A percentile compares a stretch with the other conserved stretches of the same genome.
These are phyloP conservation scores for Dictyophora rubrovolvata DNA, from an alignment of 768 basidiomycete species.

Conservation along the genomic window DNA sequence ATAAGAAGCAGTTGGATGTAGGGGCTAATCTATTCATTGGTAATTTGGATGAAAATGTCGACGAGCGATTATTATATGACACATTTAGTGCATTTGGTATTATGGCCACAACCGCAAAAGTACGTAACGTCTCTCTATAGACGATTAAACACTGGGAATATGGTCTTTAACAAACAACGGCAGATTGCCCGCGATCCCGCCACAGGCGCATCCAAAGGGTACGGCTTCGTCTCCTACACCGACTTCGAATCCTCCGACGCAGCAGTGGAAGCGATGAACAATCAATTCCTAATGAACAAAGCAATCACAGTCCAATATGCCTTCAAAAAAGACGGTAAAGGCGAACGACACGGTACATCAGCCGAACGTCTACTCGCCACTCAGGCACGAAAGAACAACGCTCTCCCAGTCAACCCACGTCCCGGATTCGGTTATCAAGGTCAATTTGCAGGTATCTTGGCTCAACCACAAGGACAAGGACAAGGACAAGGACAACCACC, in stretches of 20 bases:
- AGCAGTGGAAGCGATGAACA: constrained; percentile 94
- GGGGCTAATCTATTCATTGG: constrained; percentile 97
- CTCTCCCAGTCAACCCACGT: constrained; percentile 65
- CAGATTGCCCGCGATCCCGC: constrained; percentile 89
- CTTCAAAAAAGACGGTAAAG: constrained; percentile 98
- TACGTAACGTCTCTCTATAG: constrained; percentile 23
- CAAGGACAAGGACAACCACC: no score
- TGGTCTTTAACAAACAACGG: background rate
- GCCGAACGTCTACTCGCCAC: constrained; percentile 95
- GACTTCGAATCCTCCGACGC: constrained; percentile 97
- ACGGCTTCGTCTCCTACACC: constrained; percentile 94
- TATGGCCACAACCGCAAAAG: constrained; percentile 87
- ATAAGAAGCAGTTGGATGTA: constrained; percentile 96
- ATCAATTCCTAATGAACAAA: constrained; percentile 97
- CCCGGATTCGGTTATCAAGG: constrained; percentile 72
- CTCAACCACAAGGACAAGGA: constrained; percentile 35
- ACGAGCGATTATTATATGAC: constrained; percentile 86
- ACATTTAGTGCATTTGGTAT: constrained; percentile 93
- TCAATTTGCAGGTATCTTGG: constrained; percentile 87
- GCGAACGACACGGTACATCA: constrained; percentile 91
- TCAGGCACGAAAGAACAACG: constrained; percentile 93
- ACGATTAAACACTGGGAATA: background rate
- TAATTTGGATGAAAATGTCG: constrained; percentile 89
- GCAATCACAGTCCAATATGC: constrained; percentile 96
- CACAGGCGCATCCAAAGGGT: constrained; percentile 84